Evolutionary conservation across 805 yeast genomes (phyloP), one percentile per base, ranked within the genome.

Genomic region (Saccharomyces mikatae): DNA sequence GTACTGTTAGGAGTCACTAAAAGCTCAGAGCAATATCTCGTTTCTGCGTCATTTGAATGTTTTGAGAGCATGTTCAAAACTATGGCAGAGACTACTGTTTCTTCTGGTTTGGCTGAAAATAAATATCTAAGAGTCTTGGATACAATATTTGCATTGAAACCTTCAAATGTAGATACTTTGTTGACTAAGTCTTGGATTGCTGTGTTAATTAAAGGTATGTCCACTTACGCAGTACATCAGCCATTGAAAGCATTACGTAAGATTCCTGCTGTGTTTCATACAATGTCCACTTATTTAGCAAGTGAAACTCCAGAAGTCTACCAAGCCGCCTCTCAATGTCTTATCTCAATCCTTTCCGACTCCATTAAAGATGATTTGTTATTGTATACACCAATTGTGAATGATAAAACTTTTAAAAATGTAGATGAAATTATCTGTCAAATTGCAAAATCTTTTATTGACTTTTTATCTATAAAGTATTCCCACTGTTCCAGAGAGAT

Each of bases 101-200:
- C 80, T 29, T 77, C 76, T 59, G 79, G 77, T 13, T 74, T 81
- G 36, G 86, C 87, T 57, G 76, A 80, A 30, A 86, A 83, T 44
- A 84, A 82, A 60, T 85, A 86, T 60, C 67, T 77, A 11, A 79
- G 75, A 53, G 83, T 89, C 10, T 73, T 89, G 56, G 81, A 86
- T 61, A 80, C 87, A 48, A 81, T 94, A 47, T 80, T 88, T 61
- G 87, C 86, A 57, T 76, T 91, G 65, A 84, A 83, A 60, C 99
- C 99, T 4, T 78, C 96, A 0, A 68, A 80, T 24, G 86, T 84
- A 61, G 98, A 94, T 66, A 77, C 85, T 30, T 91, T 89, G 68
- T 77, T 94, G 60, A 89, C 92, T 1, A 96, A 96, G 13, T 81
- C 97, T 11, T 94, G 99, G 99, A 78, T 90, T 46, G 96, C 97